Conservation (phyloP, 306 rosid genomes). For the Quercus engelmannii region DNA sequence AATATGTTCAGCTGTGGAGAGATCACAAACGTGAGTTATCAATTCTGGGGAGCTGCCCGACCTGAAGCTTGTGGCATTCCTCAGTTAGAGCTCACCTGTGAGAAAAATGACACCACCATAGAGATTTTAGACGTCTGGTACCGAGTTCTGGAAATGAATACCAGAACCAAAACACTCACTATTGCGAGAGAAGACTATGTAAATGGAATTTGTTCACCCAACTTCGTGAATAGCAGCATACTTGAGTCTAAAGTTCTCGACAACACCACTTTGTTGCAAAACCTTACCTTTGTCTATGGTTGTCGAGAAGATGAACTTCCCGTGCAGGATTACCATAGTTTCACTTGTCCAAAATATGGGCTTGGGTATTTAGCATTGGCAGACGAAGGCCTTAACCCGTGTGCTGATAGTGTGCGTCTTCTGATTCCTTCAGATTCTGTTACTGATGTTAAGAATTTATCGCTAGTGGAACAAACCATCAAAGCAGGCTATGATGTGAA, state of each 20-base stretch:
- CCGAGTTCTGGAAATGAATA: background rate
- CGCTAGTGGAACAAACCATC: background rate
- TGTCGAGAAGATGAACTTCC: background rate
- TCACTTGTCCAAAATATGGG: background rate
- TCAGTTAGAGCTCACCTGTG: background rate
- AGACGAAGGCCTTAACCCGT: background rate
- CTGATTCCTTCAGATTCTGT: background rate
- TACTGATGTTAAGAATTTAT: background rate
- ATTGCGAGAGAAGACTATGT: slow-evolving; percentile 12
- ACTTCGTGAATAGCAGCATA: background rate
- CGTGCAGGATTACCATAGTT: background rate
- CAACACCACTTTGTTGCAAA: background rate
- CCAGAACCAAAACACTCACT: background rate
- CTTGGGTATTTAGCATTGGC: background rate
- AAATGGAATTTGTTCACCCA: background rate
- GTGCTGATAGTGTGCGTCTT: background rate
- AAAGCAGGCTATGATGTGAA: background rate
- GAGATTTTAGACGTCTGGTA: background rate
- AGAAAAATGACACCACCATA: accelerated
- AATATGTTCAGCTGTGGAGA: background rate
- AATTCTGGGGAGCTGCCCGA: slow-evolving; percentile 20
- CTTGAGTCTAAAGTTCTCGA: background rate
- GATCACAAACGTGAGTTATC: background rate
- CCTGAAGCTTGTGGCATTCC: slow-evolving; percentile 15
- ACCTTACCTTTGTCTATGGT: background rate